A percentile compares a stretch with the other conserved stretches of the same genome.
These are phyloP conservation scores for Aspergillus sp. DNA, from an alignment of 2,329 filamentous ascomycete species.

Conservation along the genomic window DNA sequence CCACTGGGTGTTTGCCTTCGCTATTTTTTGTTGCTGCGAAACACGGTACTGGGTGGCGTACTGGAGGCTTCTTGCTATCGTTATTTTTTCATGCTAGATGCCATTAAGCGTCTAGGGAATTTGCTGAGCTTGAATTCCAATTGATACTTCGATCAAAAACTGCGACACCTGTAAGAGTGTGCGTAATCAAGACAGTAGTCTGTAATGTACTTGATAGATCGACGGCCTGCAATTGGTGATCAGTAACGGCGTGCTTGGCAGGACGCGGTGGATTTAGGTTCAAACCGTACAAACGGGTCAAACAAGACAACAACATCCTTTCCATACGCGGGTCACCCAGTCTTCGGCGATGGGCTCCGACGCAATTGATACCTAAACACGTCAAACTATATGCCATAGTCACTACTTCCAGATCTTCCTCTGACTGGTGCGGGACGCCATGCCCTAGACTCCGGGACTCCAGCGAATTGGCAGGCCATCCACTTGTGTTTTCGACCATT, in stretches of 20 bases:
- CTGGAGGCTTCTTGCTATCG: constrained; percentile 20
- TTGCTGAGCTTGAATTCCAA: constrained; percentile 7
- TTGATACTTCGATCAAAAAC: not conserved
- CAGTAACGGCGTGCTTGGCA: constrained; percentile 18
- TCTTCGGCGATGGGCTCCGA: not conserved
- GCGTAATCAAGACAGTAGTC: not conserved
- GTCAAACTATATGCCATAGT: not conserved
- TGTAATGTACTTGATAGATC: not conserved
- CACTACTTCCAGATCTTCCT: not conserved
- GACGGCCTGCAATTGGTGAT: not conserved
- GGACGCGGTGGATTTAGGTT: constrained; percentile 11
- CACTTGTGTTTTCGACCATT: not conserved
- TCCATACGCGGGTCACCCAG: constrained; percentile 5
- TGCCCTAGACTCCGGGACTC: constrained; percentile 5
- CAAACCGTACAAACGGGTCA: constrained; percentile 29
- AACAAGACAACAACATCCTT: constrained; percentile 24
- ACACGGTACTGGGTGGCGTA: constrained; percentile 20
- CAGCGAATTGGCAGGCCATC: constrained; percentile 3
- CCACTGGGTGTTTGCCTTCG: constrained; percentile 13
- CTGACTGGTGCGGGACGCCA: constrained; percentile 11
- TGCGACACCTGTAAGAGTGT: too few species aligned
- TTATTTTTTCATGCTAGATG: constrained; percentile 7
- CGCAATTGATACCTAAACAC: not conserved
- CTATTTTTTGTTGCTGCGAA: constrained; percentile 6
- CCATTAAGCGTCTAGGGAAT: constrained; percentile 7